Percentiles rank a stretch among this genome's conserved stretches.
Evolutionary conservation across 768 basidiomycete genomes (phyloP).

Genomic region (Nidula microcarpa): DNA sequence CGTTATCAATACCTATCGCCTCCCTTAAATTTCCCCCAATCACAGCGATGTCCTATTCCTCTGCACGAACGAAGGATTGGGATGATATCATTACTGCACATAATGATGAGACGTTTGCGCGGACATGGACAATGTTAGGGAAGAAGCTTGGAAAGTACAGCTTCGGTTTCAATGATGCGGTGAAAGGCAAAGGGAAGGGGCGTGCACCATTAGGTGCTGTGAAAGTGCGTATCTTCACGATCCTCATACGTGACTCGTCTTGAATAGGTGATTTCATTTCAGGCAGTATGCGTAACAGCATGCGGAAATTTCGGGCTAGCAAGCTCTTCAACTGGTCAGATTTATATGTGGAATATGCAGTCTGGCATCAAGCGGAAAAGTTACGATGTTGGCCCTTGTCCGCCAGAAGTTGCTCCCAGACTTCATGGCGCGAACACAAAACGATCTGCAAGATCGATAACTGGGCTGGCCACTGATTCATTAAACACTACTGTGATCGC

Average conservation of each 20-base stretch:
- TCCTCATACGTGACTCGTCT: not conserved
- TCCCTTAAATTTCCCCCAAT: slow-evolving; percentile 85
- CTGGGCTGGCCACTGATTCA: slow-evolving; percentile 82
- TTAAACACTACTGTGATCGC: slow-evolving; percentile 81
- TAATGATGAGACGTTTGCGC: slow-evolving; percentile 73
- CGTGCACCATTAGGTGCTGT: slow-evolving; percentile 49
- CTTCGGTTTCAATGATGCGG: slow-evolving; percentile 54
- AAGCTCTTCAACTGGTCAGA: slow-evolving; percentile 74
- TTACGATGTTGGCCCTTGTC: slow-evolving; percentile 66
- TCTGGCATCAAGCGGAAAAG: slow-evolving; percentile 82
- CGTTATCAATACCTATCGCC: slow-evolving; percentile 72
- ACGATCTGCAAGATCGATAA: slow-evolving; percentile 55
- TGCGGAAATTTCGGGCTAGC: slow-evolving; percentile 96
- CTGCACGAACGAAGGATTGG: slow-evolving; percentile 89
- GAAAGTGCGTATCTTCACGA: slow-evolving; percentile 46
- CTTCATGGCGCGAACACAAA: slow-evolving; percentile 36
- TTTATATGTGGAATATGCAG: slow-evolving; percentile 97
- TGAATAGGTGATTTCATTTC: slow-evolving; percentile 1
- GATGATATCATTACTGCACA: slow-evolving; percentile 95
- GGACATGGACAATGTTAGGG: slow-evolving; percentile 85
- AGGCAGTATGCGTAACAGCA: slow-evolving; percentile 86
- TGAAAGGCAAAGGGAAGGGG: slow-evolving; percentile 46
- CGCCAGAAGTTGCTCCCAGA: slow-evolving; percentile 46
- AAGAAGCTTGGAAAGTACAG: slow-evolving; percentile 79
- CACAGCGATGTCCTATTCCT: slow-evolving; percentile 73